These are phyloP conservation scores for Chaetomiaceae sp. DNA, from an alignment of 2,329 filamentous ascomycete genomes.

Conservation along the genomic window DNA sequence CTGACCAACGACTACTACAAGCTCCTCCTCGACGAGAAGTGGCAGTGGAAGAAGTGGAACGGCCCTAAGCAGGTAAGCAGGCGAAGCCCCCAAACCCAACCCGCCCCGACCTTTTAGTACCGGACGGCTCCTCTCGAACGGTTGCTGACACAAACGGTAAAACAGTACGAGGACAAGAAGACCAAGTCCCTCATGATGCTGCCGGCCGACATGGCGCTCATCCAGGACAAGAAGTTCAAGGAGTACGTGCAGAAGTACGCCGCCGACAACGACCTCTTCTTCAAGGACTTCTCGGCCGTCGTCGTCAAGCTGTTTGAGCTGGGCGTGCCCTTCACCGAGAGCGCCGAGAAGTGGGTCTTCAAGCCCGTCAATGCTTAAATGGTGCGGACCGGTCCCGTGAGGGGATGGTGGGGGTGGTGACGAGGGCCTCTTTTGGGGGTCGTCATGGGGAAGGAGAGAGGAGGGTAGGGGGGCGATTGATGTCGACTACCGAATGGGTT, in stretches of 20 bases:
- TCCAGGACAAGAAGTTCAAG: slow-evolving; percentile 84
- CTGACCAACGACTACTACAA: slow-evolving; percentile 94
- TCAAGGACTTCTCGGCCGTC: slow-evolving; percentile 82
- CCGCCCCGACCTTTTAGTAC: too few relatives aligned
- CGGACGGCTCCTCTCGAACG: too few relatives aligned
- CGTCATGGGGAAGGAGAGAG: too few relatives aligned
- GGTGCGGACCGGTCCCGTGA: neutral
- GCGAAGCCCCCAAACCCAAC: too few relatives aligned
- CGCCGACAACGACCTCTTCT: slow-evolving; percentile 85
- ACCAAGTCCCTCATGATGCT: slow-evolving; percentile 96
- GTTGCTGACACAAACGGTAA: slow-evolving; percentile 1
- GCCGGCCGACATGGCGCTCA: slow-evolving; percentile 80
- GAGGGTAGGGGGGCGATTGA: too few relatives aligned
- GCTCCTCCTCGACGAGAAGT: slow-evolving; percentile 85
- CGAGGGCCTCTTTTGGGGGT: too few relatives aligned
- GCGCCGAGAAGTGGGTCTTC: slow-evolving; percentile 57
- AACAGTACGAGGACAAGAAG: slow-evolving; percentile 76
- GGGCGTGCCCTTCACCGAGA: slow-evolving; percentile 78
- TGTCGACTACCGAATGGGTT: too few relatives aligned
- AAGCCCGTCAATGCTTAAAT: slow-evolving; percentile 48
- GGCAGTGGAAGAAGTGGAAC: slow-evolving; percentile 86
- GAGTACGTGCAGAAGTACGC: slow-evolving; percentile 80
- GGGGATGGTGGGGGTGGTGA: neutral
- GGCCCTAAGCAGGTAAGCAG: slow-evolving; percentile 65
- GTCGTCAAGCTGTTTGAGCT: slow-evolving; percentile 85